Percentiles rank a stretch among this genome's conserved stretches.
Evolutionary conservation across 805 yeast genomes (phyloP).

Genomic region (Candida incommunis): DNA sequence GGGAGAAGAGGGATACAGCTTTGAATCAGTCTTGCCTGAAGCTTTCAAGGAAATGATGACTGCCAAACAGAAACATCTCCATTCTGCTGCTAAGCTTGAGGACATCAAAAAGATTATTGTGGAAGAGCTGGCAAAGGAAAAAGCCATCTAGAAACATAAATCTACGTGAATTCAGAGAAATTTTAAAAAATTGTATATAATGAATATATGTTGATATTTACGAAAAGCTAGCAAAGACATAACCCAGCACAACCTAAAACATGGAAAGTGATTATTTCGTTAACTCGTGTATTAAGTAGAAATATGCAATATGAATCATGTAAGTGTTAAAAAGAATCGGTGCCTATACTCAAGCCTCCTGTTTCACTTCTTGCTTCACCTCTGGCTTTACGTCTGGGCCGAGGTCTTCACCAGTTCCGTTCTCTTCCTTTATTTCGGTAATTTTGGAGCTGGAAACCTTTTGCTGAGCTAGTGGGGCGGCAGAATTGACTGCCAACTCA

Average conservation of each 20-base stretch:
- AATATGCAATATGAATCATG: too few relatives aligned
- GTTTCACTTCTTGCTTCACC: background rate
- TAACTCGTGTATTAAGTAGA: too few relatives aligned
- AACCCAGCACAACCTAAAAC: too few relatives aligned
- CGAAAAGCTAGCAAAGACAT: too few relatives aligned
- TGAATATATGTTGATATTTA: too few relatives aligned
- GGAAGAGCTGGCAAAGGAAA: constrained; percentile 48
- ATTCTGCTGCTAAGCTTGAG: constrained; percentile 59
- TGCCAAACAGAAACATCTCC: constrained; percentile 60
- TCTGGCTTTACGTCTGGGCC: too few relatives aligned
- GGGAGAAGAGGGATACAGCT: constrained; percentile 58
- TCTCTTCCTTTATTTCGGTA: background rate
- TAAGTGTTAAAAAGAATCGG: too few relatives aligned
- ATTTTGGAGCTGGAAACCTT: background rate
- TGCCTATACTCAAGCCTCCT: constrained; percentile 1
- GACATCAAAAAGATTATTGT: constrained; percentile 63
- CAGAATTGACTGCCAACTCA: constrained; percentile 61
- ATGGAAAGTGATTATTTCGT: too few relatives aligned
- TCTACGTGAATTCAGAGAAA: background rate
- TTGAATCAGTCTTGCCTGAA: constrained; percentile 77
- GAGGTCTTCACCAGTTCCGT: too few relatives aligned
- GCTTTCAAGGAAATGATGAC: constrained; percentile 62
- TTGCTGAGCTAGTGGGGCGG: constrained; percentile 48
- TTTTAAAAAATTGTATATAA: too few relatives aligned
- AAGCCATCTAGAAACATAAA: background rate